A percentile compares a stretch with the other conserved stretches of the same genome.
These are phyloP conservation scores for Aspergillus sclerotialis DNA, from an alignment of 2,329 filamentous ascomycete genomes.

Conservation along the genomic window DNA sequence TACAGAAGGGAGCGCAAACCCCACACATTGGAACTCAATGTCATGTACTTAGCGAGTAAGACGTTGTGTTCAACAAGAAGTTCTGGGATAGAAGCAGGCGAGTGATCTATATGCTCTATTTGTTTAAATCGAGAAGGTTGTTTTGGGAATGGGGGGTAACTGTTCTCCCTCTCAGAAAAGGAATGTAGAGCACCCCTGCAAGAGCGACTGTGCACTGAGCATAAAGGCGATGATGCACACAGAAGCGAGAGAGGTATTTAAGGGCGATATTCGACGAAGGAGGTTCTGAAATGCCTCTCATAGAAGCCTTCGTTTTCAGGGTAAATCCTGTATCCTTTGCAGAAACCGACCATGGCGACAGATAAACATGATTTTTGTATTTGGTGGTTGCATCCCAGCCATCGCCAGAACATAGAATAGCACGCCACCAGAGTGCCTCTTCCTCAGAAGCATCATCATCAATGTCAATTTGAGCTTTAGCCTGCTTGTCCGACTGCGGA, in stretches of 20 bases:
- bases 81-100: slow-evolving; percentile 4
- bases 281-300: background rate
- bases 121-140: background rate
- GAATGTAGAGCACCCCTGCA: slow-evolving; percentile 14
- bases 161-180: slow-evolving; percentile 3
- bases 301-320: slow-evolving; percentile 1
- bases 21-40: slow-evolving; percentile 15
- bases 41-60: slow-evolving; percentile 14
- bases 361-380: slow-evolving; percentile 11
- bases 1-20: slow-evolving; percentile 16
- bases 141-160: slow-evolving; percentile 12
- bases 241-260: slow-evolving; percentile 15
- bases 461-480: slow-evolving; percentile 7
- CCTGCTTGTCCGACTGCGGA: slow-evolving; percentile 2
- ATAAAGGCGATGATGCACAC: slow-evolving; percentile 11
- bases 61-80: slow-evolving; percentile 3
- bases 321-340: slow-evolving; percentile 3
- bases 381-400: slow-evolving; percentile 10
- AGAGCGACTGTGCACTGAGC: slow-evolving; percentile 17
- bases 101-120: background rate
- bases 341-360: slow-evolving; percentile 15
- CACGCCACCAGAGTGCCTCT: slow-evolving; percentile 11
- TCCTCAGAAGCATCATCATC: slow-evolving; percentile 8
- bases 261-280: slow-evolving; percentile 11
- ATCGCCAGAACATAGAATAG: slow-evolving; percentile 7